A percentile compares a stretch with the other conserved stretches of the same genome.
These are phyloP conservation scores for Coffea canephora DNA, from an alignment of 257 asterid species.

Conservation along the genomic window DNA sequence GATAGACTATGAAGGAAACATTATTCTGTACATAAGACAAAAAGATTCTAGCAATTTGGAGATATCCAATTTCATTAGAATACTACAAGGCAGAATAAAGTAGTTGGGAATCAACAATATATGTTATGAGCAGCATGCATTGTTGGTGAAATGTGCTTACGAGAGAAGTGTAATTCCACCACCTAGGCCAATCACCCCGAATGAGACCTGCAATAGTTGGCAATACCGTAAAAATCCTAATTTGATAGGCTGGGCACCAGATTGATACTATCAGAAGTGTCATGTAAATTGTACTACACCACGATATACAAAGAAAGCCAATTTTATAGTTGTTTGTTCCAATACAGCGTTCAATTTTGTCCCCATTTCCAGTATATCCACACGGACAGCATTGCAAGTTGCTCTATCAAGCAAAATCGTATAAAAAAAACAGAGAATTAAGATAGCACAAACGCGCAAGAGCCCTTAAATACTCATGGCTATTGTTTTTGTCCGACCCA, in stretches of 20 bases:
- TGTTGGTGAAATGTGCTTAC: conserved; percentile 48
- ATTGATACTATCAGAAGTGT: background rate
- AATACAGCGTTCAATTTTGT: too few species aligned
- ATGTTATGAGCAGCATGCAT: background rate
- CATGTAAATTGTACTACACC: background rate
- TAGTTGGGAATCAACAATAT: background rate
- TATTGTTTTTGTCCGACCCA: too few species aligned
- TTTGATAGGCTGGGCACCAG: background rate
- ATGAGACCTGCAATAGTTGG: conserved; percentile 61
- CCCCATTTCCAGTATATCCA: too few species aligned
- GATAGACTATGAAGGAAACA: background rate
- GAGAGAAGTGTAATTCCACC: conserved; percentile 79
- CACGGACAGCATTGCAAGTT: too few species aligned
- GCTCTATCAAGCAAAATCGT: too few species aligned
- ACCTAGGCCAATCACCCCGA: conserved; percentile 89
- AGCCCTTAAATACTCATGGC: too few species aligned
- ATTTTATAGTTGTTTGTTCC: too few species aligned
- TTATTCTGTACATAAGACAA: background rate
- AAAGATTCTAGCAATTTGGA: background rate
- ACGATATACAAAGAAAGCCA: too few species aligned
- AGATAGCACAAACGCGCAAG: too few species aligned
- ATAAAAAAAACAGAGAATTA: too few species aligned
- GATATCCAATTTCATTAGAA: background rate
- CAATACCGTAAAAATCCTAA: background rate
- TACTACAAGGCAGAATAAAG: background rate